Conservation (phyloP, 768 basidiomycete genomes). For the Gymnopilus junonius region DNA sequence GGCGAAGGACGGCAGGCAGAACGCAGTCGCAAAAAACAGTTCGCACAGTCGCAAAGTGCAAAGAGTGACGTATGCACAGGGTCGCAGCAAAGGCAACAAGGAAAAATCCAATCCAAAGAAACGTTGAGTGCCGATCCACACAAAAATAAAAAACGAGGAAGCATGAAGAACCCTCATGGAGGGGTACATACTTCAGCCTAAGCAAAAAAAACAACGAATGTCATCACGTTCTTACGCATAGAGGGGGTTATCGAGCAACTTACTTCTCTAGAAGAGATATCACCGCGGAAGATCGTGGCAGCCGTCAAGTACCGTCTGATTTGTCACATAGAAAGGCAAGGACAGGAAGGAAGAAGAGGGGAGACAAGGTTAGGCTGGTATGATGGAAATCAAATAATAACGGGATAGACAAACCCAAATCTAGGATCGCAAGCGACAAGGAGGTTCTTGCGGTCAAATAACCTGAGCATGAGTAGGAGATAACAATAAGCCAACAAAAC, state of each 20-base stretch:
- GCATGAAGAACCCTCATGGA: constrained; percentile 20
- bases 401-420: constrained; percentile 55
- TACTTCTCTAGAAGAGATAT: constrained; percentile 81
- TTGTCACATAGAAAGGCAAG: neutral
- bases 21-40: no score
- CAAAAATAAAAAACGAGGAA: constrained; percentile 5
- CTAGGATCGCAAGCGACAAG: constrained; percentile 85
- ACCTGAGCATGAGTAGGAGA: constrained; percentile 38
- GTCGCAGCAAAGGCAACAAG: constrained; percentile 29
- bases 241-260: constrained; percentile 31
- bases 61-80: no score
- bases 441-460: constrained; percentile 82
- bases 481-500: neutral
- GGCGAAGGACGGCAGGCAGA: no score
- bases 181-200: constrained; percentile 56
- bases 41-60: no score
- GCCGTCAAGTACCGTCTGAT: constrained; percentile 83
- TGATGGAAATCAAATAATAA: neutral
- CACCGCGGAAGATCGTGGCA: constrained; percentile 86
- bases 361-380: constrained; percentile 5
- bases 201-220: constrained; percentile 34
- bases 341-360: neutral
- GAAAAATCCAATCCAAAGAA: constrained; percentile 21
- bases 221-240: constrained; percentile 33
- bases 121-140: constrained; percentile 20